Evolutionary conservation across 768 basidiomycete species (phyloP), one percentile per base, ranked within the genome.

Genomic region (button mushroom (Agaricus bisporus)): DNA sequence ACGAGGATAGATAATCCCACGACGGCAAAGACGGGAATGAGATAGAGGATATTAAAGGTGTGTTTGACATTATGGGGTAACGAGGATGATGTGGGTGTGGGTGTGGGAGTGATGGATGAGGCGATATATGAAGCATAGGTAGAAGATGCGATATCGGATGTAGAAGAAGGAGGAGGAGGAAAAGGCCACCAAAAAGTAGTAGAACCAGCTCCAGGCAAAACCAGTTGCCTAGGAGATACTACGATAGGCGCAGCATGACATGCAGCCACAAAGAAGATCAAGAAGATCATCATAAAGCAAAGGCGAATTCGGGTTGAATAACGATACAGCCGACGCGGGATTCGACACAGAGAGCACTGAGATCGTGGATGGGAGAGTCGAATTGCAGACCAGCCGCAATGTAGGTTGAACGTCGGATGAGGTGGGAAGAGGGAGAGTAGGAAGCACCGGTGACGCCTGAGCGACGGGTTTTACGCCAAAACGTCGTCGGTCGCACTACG

Each of bases 401-500:
- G 62, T 86, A 89, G 1, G 88, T 88, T 4, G 86, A 83, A 5
- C 88, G 81, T 37, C 89, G 85, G 44, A 90, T 76, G 54, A 87
- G 79, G 63, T 87, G 82, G 0, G 80, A 80, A 0, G 86, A 78
- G 0, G 88, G 88, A 5, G 88, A 86, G 63, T 87, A 89, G 0
- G 80, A 83, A 5, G 85, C 78, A 4, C 74, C 78, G 43, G 85
- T 76, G 1, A 90, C 85, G 14, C 86, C 88, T 17, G 86, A 87
- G 12, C 83, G 80, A 28, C 70, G 76, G 1, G 85, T 88, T 58
- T 81, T 83, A 29, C 86, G 76, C 88, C 88, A 91, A 64, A 91
- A 89, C 0, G 88, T 86, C 6, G 81, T 86, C 0, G 88, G 88
- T n/a, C 88, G 85, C 35, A 88, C 88, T 90, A 43, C 41, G 20